Base-by-base conservation (phyloP, 2,329 filamentous ascomycete genomes). In the Talaromyces marneffei region DNA sequence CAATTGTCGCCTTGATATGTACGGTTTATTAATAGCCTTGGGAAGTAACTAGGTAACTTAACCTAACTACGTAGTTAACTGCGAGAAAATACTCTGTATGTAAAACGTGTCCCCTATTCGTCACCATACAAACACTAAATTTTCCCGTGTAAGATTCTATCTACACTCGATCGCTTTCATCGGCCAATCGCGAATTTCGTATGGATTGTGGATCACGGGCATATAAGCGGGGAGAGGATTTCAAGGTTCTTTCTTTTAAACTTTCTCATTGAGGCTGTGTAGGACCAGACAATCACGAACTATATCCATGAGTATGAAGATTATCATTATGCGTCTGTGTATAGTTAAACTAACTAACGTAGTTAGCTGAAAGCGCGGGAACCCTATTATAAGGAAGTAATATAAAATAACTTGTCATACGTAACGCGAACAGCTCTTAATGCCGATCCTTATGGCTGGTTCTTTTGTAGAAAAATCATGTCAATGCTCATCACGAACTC, bases 401-500 rank as follows among this genome's bases (percentile, higher is more conserved):
- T 48, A 48, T 27, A 27, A 14, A 9, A n/a, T n/a, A n/a, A n/a
- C n/a, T n/a, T 31, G 27, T 52, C n/a, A 10, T 52, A 20, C 48
- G 48, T 52, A 52, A 35, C 18, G 23, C 42, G 23, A 25, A 42
- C 39, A 6, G 25, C 14, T 14, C 25, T 29, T 18, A 20, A 35
- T 52, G 29, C 29, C 35, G 29, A 33, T 52, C 48, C 48, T 50
- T 9, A 29, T 50, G 46, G n/a, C 31, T 7, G 12, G 23, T 29
- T 44, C 12, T 25, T 29, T 29, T 4, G 44, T 29, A 29, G 10
- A 20, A 52, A 35, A 6, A 10, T 27, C 25, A 31, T 31, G 46
- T 50, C 46, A 50, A 50, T 50, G 46, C 46, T 50, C n/a, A 35
- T 52, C 48, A 18, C 29, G 14, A 55, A 55, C 33, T 40, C 52